A percentile compares a stretch with the other conserved stretches of the same genome.
Conservation (phyloP, 805 yeast genomes). For the Teunomyces aglyptinius region DNA sequence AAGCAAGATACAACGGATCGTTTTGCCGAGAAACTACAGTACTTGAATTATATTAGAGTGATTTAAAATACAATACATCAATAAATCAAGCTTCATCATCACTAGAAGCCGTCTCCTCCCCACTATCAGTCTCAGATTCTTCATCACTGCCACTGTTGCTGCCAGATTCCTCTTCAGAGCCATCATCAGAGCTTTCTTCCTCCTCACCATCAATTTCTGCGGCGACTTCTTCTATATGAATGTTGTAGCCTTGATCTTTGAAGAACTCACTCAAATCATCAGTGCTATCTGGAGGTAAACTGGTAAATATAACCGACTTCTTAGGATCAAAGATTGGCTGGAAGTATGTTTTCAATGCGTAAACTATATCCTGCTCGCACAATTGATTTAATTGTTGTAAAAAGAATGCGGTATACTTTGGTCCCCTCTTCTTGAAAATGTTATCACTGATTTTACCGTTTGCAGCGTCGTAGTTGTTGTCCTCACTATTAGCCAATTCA, state of each 20-base stretch:
- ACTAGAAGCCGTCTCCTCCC: constrained; percentile 4
- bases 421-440: constrained; percentile 68
- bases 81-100: constrained; percentile 2
- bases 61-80: neutral
- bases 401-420: constrained; percentile 54
- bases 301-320: constrained; percentile 60
- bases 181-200: constrained; percentile 8
- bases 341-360: constrained; percentile 56
- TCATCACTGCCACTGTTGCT: constrained; percentile 24
- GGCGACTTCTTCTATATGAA: constrained; percentile 54
- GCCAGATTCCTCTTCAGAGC: constrained; percentile 14
- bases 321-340: constrained; percentile 59
- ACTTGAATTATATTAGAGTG: neutral
- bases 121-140: constrained; percentile 3
- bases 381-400: constrained; percentile 53
- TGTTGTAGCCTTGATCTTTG: constrained; percentile 54
- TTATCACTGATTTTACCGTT: constrained; percentile 62
- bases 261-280: constrained; percentile 49
- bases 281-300: constrained; percentile 68
- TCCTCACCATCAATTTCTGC: constrained; percentile 14
- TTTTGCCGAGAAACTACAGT: constrained; percentile 8
- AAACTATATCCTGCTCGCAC: constrained; percentile 51
- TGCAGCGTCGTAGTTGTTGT: constrained; percentile 66
- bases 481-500: constrained; percentile 63
- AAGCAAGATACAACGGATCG: constrained; percentile 17